Conservation (phyloP, 192 early-diverging fungal species). For the Rhizophagus clarus region DNA sequence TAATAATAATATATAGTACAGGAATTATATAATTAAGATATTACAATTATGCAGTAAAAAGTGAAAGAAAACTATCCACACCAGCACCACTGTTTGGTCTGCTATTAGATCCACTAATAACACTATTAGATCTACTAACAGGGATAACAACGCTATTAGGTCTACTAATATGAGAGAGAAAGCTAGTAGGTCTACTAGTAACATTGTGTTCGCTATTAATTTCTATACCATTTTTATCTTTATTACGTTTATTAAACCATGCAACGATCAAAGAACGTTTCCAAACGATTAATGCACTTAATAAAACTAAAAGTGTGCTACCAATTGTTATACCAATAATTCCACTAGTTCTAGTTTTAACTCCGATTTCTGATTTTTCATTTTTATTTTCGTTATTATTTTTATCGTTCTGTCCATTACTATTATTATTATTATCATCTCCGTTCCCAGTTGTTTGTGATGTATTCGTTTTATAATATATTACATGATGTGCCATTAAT, state of each 20-base stretch:
- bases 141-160: too few relatives aligned
- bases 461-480: neutral
- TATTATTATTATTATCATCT: neutral
- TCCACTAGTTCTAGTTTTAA: too few relatives aligned
- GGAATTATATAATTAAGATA: too few relatives aligned
- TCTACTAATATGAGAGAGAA: neutral
- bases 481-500: constrained; percentile 54
- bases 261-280: neutral
- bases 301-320: neutral
- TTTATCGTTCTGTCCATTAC: too few relatives aligned
- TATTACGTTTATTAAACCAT: neutral
- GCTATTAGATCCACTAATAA: too few relatives aligned
- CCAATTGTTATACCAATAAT: neutral
- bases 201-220: neutral
- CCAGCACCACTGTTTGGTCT: too few relatives aligned
- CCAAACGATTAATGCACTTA: neutral
- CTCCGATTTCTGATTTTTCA: neutral
- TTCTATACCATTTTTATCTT: neutral
- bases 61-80: too few relatives aligned
- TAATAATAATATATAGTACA: too few relatives aligned
- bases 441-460: neutral
- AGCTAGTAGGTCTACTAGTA: neutral
- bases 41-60: too few relatives aligned
- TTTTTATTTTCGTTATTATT: neutral
- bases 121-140: too few relatives aligned